Percentiles rank a stretch among this genome's conserved stretches.
Conservation (phyloP, 768 basidiomycete genomes). For the Lactarius psammicola region DNA sequence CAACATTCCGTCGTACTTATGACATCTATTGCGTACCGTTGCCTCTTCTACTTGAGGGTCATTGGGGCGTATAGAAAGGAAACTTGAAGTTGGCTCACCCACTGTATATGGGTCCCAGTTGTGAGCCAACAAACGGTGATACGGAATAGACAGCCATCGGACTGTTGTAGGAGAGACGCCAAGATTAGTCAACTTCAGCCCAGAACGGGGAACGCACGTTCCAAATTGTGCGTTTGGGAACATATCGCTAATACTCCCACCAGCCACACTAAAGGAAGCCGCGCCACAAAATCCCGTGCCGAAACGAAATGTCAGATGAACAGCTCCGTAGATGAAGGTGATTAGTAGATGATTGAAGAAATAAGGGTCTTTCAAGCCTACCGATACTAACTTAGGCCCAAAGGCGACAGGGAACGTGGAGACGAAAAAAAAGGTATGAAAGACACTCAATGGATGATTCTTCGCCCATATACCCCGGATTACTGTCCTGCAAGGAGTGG, state of each 20-base stretch:
- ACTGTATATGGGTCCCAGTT: conserved; percentile 54
- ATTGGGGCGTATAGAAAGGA: conserved; percentile 43
- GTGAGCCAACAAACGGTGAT: conserved; percentile 55
- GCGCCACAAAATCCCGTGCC: conserved; percentile 55
- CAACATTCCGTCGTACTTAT: no score
- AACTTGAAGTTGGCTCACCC: conserved; percentile 43
- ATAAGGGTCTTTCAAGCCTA: conserved; percentile 34
- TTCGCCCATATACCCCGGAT: conserved; percentile 60
- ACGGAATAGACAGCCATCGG: conserved; percentile 58
- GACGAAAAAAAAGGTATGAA: conserved; percentile 58
- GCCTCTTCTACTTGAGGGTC: conserved; percentile 59
- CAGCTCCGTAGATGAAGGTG: conserved; percentile 37
- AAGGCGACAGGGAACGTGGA: conserved; percentile 74
- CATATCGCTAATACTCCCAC: conserved; percentile 43
- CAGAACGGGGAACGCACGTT: conserved; percentile 43
- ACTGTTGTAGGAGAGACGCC: conserved; percentile 31
- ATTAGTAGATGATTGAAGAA: neutral
- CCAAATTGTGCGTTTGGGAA: conserved; percentile 56
- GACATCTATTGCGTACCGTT: no score
- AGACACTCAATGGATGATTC: conserved; percentile 59
- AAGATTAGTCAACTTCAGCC: neutral
- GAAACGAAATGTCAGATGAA: conserved; percentile 61
- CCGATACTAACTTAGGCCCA: conserved; percentile 62
- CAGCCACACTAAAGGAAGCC: conserved; percentile 61
- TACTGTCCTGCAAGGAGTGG: conserved; percentile 38